Evolutionary conservation across 805 yeast species (phyloP).

Genomic region (Starmerella vitae): DNA sequence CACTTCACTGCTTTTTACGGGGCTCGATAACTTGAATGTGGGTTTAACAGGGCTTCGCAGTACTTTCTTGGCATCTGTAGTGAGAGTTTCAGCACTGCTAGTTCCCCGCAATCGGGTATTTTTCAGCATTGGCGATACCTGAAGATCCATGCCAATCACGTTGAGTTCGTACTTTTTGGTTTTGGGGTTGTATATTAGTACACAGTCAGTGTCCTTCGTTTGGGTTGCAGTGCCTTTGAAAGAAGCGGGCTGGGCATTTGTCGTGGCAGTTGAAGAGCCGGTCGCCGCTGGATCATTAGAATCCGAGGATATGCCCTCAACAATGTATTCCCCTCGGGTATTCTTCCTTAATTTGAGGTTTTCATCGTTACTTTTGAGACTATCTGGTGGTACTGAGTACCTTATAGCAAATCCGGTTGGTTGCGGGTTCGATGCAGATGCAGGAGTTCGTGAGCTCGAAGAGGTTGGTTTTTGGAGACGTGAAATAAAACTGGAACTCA

Average conservation of each 20-base stretch:
- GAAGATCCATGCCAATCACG: constrained; percentile 18
- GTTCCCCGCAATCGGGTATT: constrained; percentile 7
- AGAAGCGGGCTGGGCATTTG: constrained; percentile 6
- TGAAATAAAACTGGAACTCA: no score
- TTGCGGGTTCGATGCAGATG: no score
- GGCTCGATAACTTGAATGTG: background rate
- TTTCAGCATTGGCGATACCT: constrained; percentile 14
- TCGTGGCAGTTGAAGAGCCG: background rate
- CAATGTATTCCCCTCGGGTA: constrained; percentile 11
- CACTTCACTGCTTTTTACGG: background rate
- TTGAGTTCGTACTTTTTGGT: constrained; percentile 20
- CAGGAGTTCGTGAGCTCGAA: no score
- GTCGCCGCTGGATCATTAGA: background rate
- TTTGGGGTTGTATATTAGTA: constrained; percentile 66
- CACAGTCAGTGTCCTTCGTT: constrained; percentile 40
- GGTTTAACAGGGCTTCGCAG: background rate
- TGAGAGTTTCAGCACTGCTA: background rate
- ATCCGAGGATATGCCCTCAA: no score
- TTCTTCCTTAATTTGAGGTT: constrained; percentile 14
- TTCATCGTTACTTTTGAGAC: background rate
- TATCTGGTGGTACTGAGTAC: constrained; percentile 16
- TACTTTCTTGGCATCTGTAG: background rate
- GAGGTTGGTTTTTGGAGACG: no score
- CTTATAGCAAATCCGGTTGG: constrained; percentile 11
- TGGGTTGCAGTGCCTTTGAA: constrained; percentile 22